phyloP scores from a whole-genome alignment of 768 basidiomycete genomes.

The Mycena capillaripes region DNA sequence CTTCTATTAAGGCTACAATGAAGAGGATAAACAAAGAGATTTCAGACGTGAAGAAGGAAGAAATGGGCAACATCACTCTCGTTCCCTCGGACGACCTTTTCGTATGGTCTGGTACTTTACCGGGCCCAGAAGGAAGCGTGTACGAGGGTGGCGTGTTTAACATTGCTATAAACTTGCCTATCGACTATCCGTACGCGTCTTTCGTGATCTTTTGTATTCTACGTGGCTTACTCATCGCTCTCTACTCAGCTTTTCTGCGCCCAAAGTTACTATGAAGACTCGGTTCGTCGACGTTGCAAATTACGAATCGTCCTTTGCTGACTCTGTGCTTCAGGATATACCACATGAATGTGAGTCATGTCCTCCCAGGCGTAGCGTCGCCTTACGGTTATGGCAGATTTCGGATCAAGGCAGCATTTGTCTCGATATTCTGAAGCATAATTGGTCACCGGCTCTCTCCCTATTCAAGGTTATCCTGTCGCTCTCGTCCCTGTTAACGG shows the following conservation, averaged over 20 bases:
- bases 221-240: conserved; percentile 18
- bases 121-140: conserved; percentile 85
- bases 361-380: conserved; percentile 13
- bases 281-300: conserved; percentile 56
- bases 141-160: conserved; percentile 87
- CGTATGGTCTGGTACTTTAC: conserved; percentile 82
- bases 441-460: conserved; percentile 95
- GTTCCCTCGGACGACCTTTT: conserved; percentile 76
- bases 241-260: conserved; percentile 77
- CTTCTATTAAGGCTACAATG: conserved; percentile 61
- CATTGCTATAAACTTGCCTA: conserved; percentile 73
- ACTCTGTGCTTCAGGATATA: conserved; percentile 71
- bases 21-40: conserved; percentile 91
- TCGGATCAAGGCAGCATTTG: conserved; percentile 84
- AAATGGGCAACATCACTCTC: conserved; percentile 80
- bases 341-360: conserved; percentile 79
- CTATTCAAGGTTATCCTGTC: conserved; percentile 96
- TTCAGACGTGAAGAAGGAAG: conserved; percentile 85
- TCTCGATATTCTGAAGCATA: conserved; percentile 92
- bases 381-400: conserved; percentile 55
- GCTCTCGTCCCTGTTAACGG: conserved; percentile 91
- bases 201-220: conserved; percentile 10
- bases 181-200: conserved; percentile 83
- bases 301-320: neutral
- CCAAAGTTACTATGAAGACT: conserved; percentile 81